Evolutionary conservation across 2,329 filamentous ascomycete genomes (phyloP).

Genomic region (Cercospora sp.): DNA sequence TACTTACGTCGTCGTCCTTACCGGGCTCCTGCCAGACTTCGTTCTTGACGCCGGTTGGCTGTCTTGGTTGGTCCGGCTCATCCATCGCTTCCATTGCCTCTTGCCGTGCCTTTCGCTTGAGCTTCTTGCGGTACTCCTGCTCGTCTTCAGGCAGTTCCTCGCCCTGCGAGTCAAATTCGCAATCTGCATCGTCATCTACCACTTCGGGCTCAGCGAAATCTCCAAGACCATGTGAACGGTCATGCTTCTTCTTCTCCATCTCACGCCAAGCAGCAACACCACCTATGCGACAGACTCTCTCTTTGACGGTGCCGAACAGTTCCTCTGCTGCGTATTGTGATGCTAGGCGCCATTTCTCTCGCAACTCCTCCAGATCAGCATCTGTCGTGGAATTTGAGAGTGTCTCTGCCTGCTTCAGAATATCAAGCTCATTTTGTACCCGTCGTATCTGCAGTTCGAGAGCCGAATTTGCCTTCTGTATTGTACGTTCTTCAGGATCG

Average conservation of each 20-base stretch:
- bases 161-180: slow-evolving; percentile 39
- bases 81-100: slow-evolving; percentile 45
- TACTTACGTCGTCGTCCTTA: slow-evolving; percentile 46
- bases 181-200: slow-evolving; percentile 40
- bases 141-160: slow-evolving; percentile 43
- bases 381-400: slow-evolving; percentile 52
- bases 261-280: slow-evolving; percentile 56
- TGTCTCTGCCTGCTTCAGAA: slow-evolving; percentile 54
- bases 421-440: slow-evolving; percentile 52
- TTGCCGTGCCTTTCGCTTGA: slow-evolving; percentile 53
- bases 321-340: slow-evolving; percentile 67
- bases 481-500: slow-evolving; percentile 31
- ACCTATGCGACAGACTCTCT: slow-evolving; percentile 64
- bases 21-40: slow-evolving; percentile 38
- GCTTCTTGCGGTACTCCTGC: slow-evolving; percentile 49
- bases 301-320: slow-evolving; percentile 61
- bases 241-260: slow-evolving; percentile 41
- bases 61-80: slow-evolving; percentile 36
- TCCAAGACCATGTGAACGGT: slow-evolving; percentile 33
- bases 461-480: slow-evolving; percentile 30
- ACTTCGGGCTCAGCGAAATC: slow-evolving; percentile 40
- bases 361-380: slow-evolving; percentile 58
- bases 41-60: slow-evolving; percentile 44
- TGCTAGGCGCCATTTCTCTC: slow-evolving; percentile 62
- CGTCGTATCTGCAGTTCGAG: slow-evolving; percentile 42